These are phyloP conservation scores for Schizothecium vesticola DNA, from an alignment of 495 filamentous ascomycete genomes.

Conservation along the genomic window DNA sequence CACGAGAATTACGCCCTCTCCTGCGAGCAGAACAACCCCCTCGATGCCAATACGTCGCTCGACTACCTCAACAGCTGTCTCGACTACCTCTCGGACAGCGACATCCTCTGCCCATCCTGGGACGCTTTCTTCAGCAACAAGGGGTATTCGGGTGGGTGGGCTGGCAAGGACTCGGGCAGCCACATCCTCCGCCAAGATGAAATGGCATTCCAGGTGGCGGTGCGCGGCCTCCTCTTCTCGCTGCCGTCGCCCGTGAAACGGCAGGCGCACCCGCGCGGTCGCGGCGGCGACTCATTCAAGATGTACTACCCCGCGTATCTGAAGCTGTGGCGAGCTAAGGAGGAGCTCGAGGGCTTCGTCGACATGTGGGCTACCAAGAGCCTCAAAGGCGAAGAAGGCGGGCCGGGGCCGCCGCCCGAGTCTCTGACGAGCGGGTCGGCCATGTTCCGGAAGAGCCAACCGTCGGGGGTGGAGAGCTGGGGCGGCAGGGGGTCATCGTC, in stretches of 20 bases:
- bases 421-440: conserved; percentile 34
- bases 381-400: conserved; percentile 43
- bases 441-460: conserved; percentile 32
- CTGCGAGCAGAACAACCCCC: conserved; percentile 55
- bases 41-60: conserved; percentile 48
- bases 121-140: conserved; percentile 49
- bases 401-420: conserved; percentile 13
- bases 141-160: conserved; percentile 39
- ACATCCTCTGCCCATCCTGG: conserved; percentile 63
- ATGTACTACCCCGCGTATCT: conserved; percentile 84
- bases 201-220: conserved; percentile 81
- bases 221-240: conserved; percentile 74
- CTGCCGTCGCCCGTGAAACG: conserved; percentile 82
- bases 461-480: conserved; percentile 1
- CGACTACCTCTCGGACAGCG: conserved; percentile 78
- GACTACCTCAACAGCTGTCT: conserved; percentile 70
- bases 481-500: neutral
- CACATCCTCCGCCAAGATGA: conserved; percentile 85
- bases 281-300: conserved; percentile 57
- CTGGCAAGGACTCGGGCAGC: conserved; percentile 49
- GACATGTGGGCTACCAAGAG: conserved; percentile 60
- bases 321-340: conserved; percentile 68
- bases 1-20: conserved; percentile 93
- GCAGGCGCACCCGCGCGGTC: conserved; percentile 37
- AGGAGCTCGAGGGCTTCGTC: conserved; percentile 69